Percentiles rank a stretch among this genome's conserved stretches.
Evolutionary conservation across 176 grass and related monocot genomes (phyloP).

Genomic region (Elymus sibiricus): DNA sequence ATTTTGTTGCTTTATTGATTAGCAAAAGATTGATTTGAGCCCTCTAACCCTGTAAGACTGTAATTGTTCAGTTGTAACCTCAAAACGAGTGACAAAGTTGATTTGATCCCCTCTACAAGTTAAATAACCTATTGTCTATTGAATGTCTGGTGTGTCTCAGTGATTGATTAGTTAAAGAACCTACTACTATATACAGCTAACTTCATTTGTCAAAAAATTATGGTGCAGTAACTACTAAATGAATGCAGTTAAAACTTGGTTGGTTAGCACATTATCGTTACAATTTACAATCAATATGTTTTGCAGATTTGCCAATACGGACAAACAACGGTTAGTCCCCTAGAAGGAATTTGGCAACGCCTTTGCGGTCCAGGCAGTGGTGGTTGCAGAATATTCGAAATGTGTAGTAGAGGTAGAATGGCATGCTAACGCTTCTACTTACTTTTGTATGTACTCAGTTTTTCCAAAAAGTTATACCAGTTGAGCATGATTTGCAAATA

Average conservation of each 20-base stretch:
- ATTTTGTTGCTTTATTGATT: background rate
- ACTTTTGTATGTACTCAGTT: background rate
- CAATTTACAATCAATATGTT: background rate
- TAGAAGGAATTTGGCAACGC: background rate
- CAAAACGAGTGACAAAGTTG: background rate
- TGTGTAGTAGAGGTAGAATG: background rate
- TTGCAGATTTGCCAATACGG: background rate
- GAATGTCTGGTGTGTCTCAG: background rate
- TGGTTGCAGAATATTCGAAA: background rate
- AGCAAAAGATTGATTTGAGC: background rate
- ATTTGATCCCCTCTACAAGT: background rate
- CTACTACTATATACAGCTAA: background rate
- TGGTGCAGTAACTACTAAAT: background rate
- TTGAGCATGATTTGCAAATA: background rate
- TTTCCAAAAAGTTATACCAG: background rate
- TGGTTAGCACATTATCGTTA: background rate
- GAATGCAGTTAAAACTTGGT: background rate
- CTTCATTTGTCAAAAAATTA: background rate
- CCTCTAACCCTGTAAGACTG: too few species aligned
- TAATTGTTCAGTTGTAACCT: background rate
- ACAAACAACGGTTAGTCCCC: background rate
- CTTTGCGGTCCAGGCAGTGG: background rate
- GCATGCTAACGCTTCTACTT: background rate
- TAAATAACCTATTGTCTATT: too few species aligned
- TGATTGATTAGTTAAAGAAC: background rate